Conservation (phyloP, 78 protist genomes). For the Paratrimastix pyriformis region DNA sequence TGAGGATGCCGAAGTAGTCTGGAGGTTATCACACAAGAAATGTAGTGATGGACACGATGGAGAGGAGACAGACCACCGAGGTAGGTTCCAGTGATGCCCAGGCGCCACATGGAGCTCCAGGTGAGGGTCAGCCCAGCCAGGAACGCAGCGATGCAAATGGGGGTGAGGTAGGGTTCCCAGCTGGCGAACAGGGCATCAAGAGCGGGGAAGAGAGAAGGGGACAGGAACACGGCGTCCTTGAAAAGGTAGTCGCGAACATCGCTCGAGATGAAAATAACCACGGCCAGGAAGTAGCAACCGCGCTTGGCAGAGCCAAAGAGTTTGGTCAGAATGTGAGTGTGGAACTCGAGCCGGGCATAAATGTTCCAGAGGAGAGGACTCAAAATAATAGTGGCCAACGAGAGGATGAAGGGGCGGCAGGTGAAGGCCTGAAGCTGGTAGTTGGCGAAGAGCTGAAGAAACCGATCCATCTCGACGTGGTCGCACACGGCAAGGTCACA, state of each 20-base stretch:
- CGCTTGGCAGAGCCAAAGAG: constrained; percentile 24
- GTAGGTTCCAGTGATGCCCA: constrained; percentile 76
- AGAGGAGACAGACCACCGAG: too few species aligned
- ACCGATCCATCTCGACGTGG: too few species aligned
- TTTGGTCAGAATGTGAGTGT: constrained; percentile 28
- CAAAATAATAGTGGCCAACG: too few species aligned
- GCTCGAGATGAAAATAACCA: constrained; percentile 32
- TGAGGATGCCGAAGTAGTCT: constrained; percentile 74
- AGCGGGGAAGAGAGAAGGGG: background rate
- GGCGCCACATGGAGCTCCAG: constrained; percentile 26
- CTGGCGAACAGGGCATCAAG: background rate
- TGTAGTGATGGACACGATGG: background rate
- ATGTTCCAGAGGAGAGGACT: constrained; percentile 40
- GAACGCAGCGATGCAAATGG: background rate
- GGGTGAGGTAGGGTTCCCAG: too few species aligned
- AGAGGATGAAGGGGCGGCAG: too few species aligned
- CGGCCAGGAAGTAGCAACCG: constrained; percentile 49
- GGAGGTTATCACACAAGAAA: background rate
- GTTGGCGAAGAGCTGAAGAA: too few species aligned
- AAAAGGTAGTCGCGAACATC: constrained; percentile 35
- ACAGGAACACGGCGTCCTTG: background rate
- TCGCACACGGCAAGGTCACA: too few species aligned
- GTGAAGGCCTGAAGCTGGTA: too few species aligned
- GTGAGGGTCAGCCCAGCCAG: constrained; percentile 48
- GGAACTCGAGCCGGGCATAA: constrained; percentile 42